phyloP scores from a whole-genome alignment of 1,284 basidiomycete genomes.

The Coniferiporia sulphurascens region DNA sequence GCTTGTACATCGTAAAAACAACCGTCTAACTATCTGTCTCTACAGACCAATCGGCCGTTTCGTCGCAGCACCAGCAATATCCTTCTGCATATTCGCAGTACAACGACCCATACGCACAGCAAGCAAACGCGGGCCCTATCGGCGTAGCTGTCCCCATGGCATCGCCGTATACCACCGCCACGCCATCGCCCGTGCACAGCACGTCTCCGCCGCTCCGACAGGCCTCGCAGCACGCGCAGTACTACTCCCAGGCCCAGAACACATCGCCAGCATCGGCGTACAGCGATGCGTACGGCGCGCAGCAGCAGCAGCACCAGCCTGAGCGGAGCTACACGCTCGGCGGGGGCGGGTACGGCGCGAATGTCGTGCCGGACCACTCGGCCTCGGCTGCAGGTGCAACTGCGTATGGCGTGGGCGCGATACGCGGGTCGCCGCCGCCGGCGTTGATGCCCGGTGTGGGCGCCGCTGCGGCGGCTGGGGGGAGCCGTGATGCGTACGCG shows the following conservation, averaged over 20 bases:
- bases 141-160: conserved; percentile 22
- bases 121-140: background rate
- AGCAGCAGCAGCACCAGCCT: conserved; percentile 22
- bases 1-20: background rate
- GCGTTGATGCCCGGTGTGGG: conserved; percentile 20
- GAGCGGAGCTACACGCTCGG: conserved; percentile 56
- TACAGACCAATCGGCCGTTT: background rate
- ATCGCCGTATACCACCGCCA: conserved; percentile 17
- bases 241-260: background rate
- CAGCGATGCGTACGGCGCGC: background rate
- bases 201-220: conserved; percentile 29
- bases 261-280: background rate
- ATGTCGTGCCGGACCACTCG: conserved; percentile 33
- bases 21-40: conserved; percentile 2
- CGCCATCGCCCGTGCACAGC: conserved; percentile 21
- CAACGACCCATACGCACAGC: conserved; percentile 32
- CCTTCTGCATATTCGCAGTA: conserved; percentile 43
- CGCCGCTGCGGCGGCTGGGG: background rate
- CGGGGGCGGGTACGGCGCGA: conserved; percentile 50
- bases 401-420: background rate
- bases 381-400: background rate
- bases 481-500: background rate
- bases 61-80: conserved; percentile 41
- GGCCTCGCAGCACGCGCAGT: conserved; percentile 20
- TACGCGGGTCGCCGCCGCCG: conserved; percentile 14